phyloP scores from a whole-genome alignment of 345 rosid species.

The Xanthoceras sorbifolium region DNA sequence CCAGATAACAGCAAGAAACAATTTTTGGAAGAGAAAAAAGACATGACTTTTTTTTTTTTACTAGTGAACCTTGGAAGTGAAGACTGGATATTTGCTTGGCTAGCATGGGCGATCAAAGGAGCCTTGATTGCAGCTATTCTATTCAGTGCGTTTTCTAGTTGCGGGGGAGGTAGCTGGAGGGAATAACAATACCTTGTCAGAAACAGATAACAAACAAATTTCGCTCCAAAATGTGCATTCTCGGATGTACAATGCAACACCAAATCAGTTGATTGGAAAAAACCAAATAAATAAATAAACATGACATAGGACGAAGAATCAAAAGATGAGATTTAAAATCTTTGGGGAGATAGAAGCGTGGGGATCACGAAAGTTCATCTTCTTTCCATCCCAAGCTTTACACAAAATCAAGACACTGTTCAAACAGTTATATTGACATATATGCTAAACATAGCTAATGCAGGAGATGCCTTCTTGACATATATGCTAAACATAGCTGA shows the following conservation, averaged over 20 bases:
- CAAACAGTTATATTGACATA: not conserved
- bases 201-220: constrained; percentile 1
- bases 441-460: not conserved
- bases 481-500: not conserved
- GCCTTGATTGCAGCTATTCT: constrained; percentile 64
- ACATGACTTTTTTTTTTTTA: not conserved
- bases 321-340: not conserved
- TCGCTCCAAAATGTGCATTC: not conserved
- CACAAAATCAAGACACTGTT: not conserved
- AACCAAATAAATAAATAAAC: not conserved
- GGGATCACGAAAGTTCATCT: not conserved
- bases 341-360: not conserved
- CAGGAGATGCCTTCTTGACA: constrained; percentile 2
- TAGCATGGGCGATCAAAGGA: constrained; percentile 83
- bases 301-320: not conserved
- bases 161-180: constrained; percentile 88
- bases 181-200: constrained; percentile 18
- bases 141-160: constrained; percentile 85
- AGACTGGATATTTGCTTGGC: constrained; percentile 70
- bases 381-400: not conserved
- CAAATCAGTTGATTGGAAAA: not conserved
- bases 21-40: not conserved
- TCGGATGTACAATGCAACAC: not conserved
- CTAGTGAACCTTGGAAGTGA: constrained; percentile 74
- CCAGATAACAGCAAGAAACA: constrained; percentile 9